These are phyloP conservation scores for Isochrysis galbana DNA, from an alignment of 78 protist species.

Conservation along the genomic window DNA sequence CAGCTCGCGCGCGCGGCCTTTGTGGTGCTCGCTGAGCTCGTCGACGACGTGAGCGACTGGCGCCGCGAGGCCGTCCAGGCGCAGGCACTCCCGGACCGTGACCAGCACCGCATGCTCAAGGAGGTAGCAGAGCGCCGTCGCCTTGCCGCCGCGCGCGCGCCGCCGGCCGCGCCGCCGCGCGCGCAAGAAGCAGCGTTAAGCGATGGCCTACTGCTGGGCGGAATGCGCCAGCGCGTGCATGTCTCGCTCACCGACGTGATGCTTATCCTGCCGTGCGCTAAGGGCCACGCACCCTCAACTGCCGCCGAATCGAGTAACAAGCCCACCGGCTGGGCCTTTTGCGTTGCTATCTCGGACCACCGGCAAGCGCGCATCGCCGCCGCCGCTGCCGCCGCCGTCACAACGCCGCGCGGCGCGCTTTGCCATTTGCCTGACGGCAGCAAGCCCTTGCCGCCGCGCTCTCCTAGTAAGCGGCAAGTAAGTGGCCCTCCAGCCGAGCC, in stretches of 20 bases:
- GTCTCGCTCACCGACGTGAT: background rate
- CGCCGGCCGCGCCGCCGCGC: background rate
- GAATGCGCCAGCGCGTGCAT: background rate
- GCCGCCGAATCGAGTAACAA: too few relatives aligned
- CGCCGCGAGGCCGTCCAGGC: background rate
- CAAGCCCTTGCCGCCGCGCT: too few relatives aligned
- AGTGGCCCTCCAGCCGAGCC: background rate
- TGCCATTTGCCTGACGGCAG: too few relatives aligned
- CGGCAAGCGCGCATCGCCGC: background rate
- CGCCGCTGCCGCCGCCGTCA: background rate
- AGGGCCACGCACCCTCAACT: too few relatives aligned
- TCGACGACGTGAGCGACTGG: background rate
- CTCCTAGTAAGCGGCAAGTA: too few relatives aligned
- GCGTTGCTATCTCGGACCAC: background rate
- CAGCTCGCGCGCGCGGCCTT: background rate
- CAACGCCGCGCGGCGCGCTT: too few relatives aligned
- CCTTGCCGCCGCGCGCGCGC: background rate
- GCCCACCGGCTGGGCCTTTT: background rate
- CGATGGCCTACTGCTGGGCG: background rate
- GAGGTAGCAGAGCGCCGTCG: background rate
- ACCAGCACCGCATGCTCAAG: background rate
- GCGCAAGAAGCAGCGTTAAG: background rate
- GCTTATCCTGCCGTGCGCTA: background rate
- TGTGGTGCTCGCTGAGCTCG: background rate
- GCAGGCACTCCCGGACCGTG: background rate